A percentile compares a stretch with the other conserved stretches of the same genome.
Evolutionary conservation across 257 asterid genomes (phyloP).

Genomic region (Solanum pinnatisectum): DNA sequence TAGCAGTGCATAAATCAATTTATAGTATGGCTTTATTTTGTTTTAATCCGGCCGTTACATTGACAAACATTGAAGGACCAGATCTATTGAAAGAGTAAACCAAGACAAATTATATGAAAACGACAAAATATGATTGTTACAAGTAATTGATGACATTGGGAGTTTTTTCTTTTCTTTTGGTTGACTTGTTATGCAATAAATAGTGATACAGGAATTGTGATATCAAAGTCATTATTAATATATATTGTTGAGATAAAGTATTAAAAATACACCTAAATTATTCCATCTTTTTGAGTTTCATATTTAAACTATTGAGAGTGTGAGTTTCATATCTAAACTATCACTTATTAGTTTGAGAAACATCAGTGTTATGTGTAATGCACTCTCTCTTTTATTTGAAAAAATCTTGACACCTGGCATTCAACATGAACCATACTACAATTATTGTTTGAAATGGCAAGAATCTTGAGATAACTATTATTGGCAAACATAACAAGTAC

Average conservation of each 20-base stretch:
- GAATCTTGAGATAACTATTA: background rate
- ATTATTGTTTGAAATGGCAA: background rate
- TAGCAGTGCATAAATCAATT: no score
- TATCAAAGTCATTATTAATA: background rate
- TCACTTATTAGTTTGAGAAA: no score
- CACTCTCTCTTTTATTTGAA: no score
- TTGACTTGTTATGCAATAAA: background rate
- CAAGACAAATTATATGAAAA: background rate
- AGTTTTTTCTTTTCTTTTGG: background rate
- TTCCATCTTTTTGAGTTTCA: no score
- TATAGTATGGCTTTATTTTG: no score
- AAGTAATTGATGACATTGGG: background rate
- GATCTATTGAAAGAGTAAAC: background rate
- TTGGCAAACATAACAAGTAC: background rate
- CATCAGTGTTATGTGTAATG: no score
- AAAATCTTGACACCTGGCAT: no score
- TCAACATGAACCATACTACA: background rate
- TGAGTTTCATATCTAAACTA: no score
- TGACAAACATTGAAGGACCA: background rate
- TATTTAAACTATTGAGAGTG: no score
- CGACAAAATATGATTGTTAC: background rate
- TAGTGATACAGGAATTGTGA: background rate
- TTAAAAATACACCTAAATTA: no score
- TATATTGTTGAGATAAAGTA: background rate
- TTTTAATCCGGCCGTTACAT: background rate